Base-by-base conservation (phyloP, 2,329 filamentous ascomycete genomes). In the Ambrosiella xylebori region DNA sequence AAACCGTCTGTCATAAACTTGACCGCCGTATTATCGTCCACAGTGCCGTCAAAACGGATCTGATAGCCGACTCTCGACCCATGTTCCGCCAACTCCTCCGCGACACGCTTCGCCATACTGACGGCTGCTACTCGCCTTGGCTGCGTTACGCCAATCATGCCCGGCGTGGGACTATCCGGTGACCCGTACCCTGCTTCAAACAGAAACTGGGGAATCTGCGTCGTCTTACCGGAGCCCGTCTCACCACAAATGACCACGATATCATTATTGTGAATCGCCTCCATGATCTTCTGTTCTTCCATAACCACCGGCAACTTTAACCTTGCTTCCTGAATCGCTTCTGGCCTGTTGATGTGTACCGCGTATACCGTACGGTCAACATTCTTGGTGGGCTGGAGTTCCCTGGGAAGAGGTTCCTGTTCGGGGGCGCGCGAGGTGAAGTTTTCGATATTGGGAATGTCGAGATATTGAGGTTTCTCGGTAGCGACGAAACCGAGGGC, bases 1-100 rank as follows among this genome's bases (percentile, higher is more conserved):
- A 98, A 89, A 77, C 93, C 93, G 69, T 98, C 93, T 0, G 93
- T 98, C 90, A 98, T 96, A 71, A 97, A 98, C 68, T 98, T 98
- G 68, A 98, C 81, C 5, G 88, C 86, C 0, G 93, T 98, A 56
- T 88, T 84, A 36, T 82, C 75, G 54, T 82, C 81, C 1, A 86
- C 82, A 0, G 84, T 91, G 54, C 85, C 88, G 66, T 98, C 93
- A 63, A 97, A 98, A 27, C 94, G 85, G 64, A 98, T 96, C 68
- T 90, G 93, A 68, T 97, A 94, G 3, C 87, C 88, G 6, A 98
- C 90, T 53, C 79, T 79, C 35, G 84, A 75, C n/a, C 82, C 82
- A 64, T 84, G 81, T 52, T 86, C 76, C 1, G 88, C 89, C 47
- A 98, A 70, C 67, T 98, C 93, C 62, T 90, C 82, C 0, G 79